Conservation (phyloP, 176 grass and related monocot genomes). For the Bolboschoenus planiculmis region DNA sequence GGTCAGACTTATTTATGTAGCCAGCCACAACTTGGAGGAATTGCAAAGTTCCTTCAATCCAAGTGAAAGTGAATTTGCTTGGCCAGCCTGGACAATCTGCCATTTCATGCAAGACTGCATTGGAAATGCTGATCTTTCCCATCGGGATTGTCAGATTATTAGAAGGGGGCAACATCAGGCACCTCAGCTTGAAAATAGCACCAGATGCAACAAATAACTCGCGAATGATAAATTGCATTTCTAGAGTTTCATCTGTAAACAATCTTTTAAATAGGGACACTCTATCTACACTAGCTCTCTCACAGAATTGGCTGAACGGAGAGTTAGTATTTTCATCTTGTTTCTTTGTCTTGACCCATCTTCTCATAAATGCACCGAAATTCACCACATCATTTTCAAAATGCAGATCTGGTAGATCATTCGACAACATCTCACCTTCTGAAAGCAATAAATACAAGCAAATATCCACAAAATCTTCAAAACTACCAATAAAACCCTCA, state of each 20-base stretch:
- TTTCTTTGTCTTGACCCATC: slow-evolving; percentile 23
- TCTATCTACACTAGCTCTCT: slow-evolving; percentile 15
- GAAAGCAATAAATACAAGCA: slow-evolving; percentile 67
- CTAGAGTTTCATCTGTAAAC: slow-evolving; percentile 46
- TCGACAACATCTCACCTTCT: slow-evolving; percentile 30
- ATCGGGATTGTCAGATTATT: slow-evolving; percentile 26
- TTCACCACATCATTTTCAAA: slow-evolving; percentile 48
- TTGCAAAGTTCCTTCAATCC: slow-evolving; percentile 72
- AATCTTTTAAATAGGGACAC: slow-evolving; percentile 42
- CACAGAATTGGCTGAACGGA: neutral
- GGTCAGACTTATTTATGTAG: slow-evolving; percentile 41
- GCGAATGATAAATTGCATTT: slow-evolving; percentile 47
- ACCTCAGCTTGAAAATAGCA: slow-evolving; percentile 62
- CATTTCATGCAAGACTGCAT: slow-evolving; percentile 56
- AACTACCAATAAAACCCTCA: slow-evolving; percentile 44
- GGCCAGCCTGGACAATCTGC: slow-evolving; percentile 50
- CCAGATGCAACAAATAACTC: slow-evolving; percentile 72
- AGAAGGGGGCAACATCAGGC: slow-evolving; percentile 29
- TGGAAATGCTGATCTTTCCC: slow-evolving; percentile 43
- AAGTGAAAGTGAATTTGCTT: slow-evolving; percentile 55
- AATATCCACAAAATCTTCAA: slow-evolving; percentile 63
- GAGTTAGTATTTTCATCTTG: slow-evolving; percentile 12
- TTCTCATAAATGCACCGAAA: slow-evolving; percentile 47
- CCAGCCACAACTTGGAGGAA: slow-evolving; percentile 70
- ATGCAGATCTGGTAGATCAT: slow-evolving; percentile 29